These are phyloP conservation scores for Microthlaspi erraticum DNA, from an alignment of 345 rosid species.

Conservation along the genomic window DNA sequence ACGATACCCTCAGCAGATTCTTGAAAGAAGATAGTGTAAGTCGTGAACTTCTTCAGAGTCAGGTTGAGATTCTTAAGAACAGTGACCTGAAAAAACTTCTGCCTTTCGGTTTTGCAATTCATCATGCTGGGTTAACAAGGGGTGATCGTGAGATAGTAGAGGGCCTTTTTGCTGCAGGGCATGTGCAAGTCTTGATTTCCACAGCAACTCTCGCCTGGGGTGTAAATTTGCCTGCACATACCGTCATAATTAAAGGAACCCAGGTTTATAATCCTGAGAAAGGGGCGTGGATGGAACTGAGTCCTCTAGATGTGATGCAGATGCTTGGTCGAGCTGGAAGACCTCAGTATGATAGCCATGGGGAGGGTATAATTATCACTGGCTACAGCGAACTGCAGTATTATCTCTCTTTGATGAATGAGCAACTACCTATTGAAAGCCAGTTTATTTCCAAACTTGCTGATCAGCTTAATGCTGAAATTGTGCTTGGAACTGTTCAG, in stretches of 20 bases:
- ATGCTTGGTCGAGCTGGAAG: conserved; percentile 99
- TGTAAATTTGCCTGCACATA: conserved; percentile 91
- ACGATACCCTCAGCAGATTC: conserved; percentile 82
- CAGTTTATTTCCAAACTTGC: conserved; percentile 93
- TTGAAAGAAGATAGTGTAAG: conserved; percentile 86
- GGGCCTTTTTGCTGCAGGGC: conserved; percentile 71
- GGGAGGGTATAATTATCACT: conserved; percentile 97
- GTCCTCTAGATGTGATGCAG: conserved; percentile 98
- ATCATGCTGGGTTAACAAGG: conserved; percentile 96
- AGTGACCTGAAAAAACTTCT: conserved; percentile 80
- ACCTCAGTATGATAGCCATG: conserved; percentile 90
- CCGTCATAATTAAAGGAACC: conserved; percentile 94
- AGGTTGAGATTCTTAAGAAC: conserved; percentile 69
- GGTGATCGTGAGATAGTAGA: conserved; percentile 87
- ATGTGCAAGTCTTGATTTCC: conserved; percentile 89
- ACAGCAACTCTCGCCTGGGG: conserved; percentile 99
- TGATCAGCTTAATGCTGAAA: conserved; percentile 98
- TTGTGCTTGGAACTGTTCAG: conserved; percentile 95
- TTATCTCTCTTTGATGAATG: conserved; percentile 95
- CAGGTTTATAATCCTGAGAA: conserved; percentile 97
- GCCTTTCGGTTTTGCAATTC: conserved; percentile 94
- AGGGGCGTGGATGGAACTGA: conserved; percentile 96
- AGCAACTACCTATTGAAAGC: conserved; percentile 97
- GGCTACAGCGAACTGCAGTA: conserved; percentile 88
- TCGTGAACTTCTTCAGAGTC: conserved; percentile 79